A percentile compares a stretch with the other conserved stretches of the same genome.
These are phyloP conservation scores for Vitis rupestris DNA, from an alignment of 164 flowering plant species.

Conservation along the genomic window DNA sequence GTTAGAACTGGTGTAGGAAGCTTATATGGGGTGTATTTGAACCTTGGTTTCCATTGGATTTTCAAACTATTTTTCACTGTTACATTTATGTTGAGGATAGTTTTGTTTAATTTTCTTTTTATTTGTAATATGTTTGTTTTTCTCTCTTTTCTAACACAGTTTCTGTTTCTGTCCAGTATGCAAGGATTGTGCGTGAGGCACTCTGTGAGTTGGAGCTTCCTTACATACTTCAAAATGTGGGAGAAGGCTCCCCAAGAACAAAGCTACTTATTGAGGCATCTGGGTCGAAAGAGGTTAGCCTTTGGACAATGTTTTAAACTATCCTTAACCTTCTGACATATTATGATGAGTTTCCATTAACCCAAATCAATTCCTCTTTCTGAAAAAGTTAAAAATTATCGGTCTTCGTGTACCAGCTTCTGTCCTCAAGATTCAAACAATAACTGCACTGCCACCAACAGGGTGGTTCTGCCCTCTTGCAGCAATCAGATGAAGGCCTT, in stretches of 20 bases:
- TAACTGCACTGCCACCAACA: no score
- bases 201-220: slow-evolving; percentile 83
- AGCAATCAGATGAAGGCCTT: no score
- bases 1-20: neutral
- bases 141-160: neutral
- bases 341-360: neutral
- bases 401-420: no score
- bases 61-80: neutral
- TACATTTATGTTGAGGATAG: no score
- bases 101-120: neutral
- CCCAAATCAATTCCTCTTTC: neutral
- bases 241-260: slow-evolving; percentile 54
- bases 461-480: no score
- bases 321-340: neutral
- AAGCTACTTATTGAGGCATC: slow-evolving; percentile 39
- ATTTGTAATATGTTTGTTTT: neutral
- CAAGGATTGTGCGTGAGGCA: slow-evolving; percentile 75
- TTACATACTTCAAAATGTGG: slow-evolving; percentile 65
- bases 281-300: slow-evolving; percentile 55
- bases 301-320: neutral
- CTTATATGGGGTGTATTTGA: neutral
- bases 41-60: neutral
- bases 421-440: no score
- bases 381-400: neutral
- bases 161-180: slow-evolving; percentile 35